Evolutionary conservation across 2,329 filamentous ascomycete species (phyloP).

Genomic region (Verticillium nonalfalfae): DNA sequence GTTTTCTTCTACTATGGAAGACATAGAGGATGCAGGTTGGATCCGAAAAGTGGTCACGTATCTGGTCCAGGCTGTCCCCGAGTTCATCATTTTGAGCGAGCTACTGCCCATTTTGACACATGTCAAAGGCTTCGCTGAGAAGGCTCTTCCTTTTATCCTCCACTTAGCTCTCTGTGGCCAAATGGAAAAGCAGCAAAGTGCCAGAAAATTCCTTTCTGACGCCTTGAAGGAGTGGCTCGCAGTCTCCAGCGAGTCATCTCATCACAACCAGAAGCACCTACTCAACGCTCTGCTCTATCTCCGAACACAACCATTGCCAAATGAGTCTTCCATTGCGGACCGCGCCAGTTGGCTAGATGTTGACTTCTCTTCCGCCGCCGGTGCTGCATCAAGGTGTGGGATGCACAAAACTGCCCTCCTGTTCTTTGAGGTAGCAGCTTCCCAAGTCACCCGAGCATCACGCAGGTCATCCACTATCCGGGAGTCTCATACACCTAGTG

Average conservation of each 20-base stretch:
- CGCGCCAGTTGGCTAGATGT: slow-evolving; percentile 81
- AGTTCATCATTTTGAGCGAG: slow-evolving; percentile 63
- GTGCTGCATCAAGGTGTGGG: slow-evolving; percentile 68
- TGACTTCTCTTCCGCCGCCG: slow-evolving; percentile 63
- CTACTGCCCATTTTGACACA: slow-evolving; percentile 59
- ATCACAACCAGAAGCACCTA: slow-evolving; percentile 58
- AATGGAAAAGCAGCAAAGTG: slow-evolving; percentile 50
- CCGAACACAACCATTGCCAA: slow-evolving; percentile 68
- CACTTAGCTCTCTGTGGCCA: slow-evolving; percentile 74
- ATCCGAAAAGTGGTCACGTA: slow-evolving; percentile 53
- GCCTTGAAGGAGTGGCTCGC: slow-evolving; percentile 60
- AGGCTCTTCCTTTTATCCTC: slow-evolving; percentile 75
- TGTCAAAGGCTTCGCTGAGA: slow-evolving; percentile 64
- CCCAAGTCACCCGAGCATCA: slow-evolving; percentile 49
- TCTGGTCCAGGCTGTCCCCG: slow-evolving; percentile 51
- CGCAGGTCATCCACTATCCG: slow-evolving; percentile 58
- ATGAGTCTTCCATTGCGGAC: slow-evolving; percentile 73
- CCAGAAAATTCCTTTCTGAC: slow-evolving; percentile 59
- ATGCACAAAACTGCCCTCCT: slow-evolving; percentile 85
- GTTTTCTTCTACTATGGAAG: slow-evolving; percentile 26
- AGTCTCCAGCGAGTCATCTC: slow-evolving; percentile 23
- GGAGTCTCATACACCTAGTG: slow-evolving; percentile 52
- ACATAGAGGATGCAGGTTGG: slow-evolving; percentile 49
- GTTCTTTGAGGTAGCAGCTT: slow-evolving; percentile 68
- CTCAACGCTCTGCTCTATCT: slow-evolving; percentile 81